Base-by-base conservation (phyloP, 2,329 filamentous ascomycete genomes). In the Nannizziopsis arthrosporioides region DNA sequence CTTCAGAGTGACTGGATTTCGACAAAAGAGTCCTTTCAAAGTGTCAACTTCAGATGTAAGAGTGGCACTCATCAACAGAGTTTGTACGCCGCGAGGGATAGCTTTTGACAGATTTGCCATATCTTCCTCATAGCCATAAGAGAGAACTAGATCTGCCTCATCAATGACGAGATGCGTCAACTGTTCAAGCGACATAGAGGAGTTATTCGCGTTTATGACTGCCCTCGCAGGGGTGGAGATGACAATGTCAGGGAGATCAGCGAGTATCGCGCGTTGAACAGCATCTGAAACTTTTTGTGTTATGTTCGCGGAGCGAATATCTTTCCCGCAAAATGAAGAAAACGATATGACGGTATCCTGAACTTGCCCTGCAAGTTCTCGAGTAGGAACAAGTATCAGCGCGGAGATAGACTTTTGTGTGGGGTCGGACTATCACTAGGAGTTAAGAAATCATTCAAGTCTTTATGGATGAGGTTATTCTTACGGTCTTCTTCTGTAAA, bases 121-220 rank as follows among this genome's bases (percentile, higher is more conserved):
- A 58, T 96, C 92, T 51, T 94, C 85, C 50, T 90, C 83, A 62
- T 95, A 94, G 42, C 89, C 92, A 61, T 96, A 98, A 3, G 86
- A 93, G 49, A 96, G 72, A 5, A 98, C 84, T 53, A 98, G 68
- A 61, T 98, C 92, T 2, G 90, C 89, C 69, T 98, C 92, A 63
- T 98, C 92, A 46, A 98, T 80, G 0, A 96, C 85, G 12, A 96
- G 69, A 54, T 88, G 81, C 30, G 79, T 76, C 17, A 98, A 73
- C 42, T 78, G 75, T 12, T 82, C 76, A 30, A 94, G 70, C 1
- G 80, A 78, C 43, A 96, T 70, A 0, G 82, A 77, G 9, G 81
- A 79, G 44, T 73, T 80, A 60, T 84, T 85, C 59, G 93, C 74
- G 59, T 90, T 88, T 50, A 82, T 74, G 59, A 82, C 82, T 11